phyloP scores from a whole-genome alignment of 1,284 basidiomycete genomes.

The Fomitopsis schrenkii region DNA sequence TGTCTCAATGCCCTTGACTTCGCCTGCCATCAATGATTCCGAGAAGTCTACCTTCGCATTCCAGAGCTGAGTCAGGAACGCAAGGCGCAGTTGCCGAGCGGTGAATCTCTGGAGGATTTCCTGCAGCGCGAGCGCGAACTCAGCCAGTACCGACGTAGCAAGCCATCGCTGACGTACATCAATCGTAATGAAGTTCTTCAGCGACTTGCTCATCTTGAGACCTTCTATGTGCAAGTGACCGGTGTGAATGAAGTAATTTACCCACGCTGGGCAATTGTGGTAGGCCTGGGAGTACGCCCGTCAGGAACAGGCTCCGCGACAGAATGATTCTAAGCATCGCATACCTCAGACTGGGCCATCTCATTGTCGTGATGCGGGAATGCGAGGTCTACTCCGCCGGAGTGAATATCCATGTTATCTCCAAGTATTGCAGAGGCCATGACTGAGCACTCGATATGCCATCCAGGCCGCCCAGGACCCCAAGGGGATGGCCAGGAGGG shows the following conservation, averaged over 20 bases:
- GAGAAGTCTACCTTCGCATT: constrained; percentile 94
- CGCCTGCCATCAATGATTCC: constrained; percentile 82
- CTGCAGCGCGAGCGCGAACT: constrained; percentile 35
- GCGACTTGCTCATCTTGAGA: constrained; percentile 98
- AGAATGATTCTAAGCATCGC: constrained; percentile 1
- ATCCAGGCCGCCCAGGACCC: constrained; percentile 96
- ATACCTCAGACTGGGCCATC: constrained; percentile 93
- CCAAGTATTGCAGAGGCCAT: constrained; percentile 97
- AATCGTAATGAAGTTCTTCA: constrained; percentile 99
- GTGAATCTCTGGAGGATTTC: constrained; percentile 88
- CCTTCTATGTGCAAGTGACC: constrained; percentile 99
- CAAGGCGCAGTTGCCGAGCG: constrained; percentile 89
- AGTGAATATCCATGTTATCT: constrained; percentile 95
- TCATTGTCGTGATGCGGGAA: constrained; percentile 99
- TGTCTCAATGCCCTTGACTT: constrained; percentile 85
- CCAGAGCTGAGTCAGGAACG: constrained; percentile 93
- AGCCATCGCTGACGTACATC: constrained; percentile 56
- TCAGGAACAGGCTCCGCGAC: neutral
- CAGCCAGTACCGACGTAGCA: constrained; percentile 2
- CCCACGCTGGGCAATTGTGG: constrained; percentile 92
- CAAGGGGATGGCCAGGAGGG: constrained; percentile 96
- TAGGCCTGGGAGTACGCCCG: constrained; percentile 59
- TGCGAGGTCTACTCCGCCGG: constrained; percentile 93
- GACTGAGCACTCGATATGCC: constrained; percentile 99
- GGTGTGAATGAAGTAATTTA: constrained; percentile 99